phyloP scores from a whole-genome alignment of 192 early-diverging fungal species.

The Umbelopsis ramanniana region DNA sequence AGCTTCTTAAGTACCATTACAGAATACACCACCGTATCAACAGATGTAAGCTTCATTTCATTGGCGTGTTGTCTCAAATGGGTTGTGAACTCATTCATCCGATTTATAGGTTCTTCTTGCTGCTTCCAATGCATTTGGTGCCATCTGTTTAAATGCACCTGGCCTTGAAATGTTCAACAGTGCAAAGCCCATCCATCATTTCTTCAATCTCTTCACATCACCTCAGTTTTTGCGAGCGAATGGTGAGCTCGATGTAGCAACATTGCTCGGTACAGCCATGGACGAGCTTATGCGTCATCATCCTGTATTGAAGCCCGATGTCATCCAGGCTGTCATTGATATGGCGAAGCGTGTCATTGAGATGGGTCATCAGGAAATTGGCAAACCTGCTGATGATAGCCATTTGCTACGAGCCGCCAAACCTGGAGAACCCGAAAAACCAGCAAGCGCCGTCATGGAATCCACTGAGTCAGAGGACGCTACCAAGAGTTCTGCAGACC shows the following conservation, averaged over 20 bases:
- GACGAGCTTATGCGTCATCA: constrained; percentile 98
- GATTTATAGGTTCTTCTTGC: constrained; percentile 60
- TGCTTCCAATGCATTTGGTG: constrained; percentile 92
- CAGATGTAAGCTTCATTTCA: constrained; percentile 66
- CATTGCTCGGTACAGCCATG: constrained; percentile 81
- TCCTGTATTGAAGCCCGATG: constrained; percentile 75
- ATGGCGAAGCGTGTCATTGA: constrained; percentile 72
- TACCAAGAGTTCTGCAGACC: background rate
- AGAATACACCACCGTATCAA: constrained; percentile 74
- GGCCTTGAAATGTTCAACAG: constrained; percentile 86
- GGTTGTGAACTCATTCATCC: background rate
- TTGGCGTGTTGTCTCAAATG: background rate
- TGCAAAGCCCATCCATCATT: constrained; percentile 70
- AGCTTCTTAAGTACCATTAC: constrained; percentile 75
- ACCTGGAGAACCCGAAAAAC: constrained; percentile 48
- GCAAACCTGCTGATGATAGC: constrained; percentile 42
- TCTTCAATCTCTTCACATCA: constrained; percentile 77
- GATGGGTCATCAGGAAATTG: constrained; percentile 53
- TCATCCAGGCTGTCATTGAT: constrained; percentile 69
- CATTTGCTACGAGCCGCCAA: constrained; percentile 50
- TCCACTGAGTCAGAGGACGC: constrained; percentile 13
- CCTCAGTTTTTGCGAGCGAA: constrained; percentile 77
- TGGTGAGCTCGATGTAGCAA: constrained; percentile 83
- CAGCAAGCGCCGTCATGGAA: background rate
- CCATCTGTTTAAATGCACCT: constrained; percentile 88